Evolutionary conservation across 2,329 filamentous ascomycete species (phyloP).

Genomic region (Thermoascus crustaceus): DNA sequence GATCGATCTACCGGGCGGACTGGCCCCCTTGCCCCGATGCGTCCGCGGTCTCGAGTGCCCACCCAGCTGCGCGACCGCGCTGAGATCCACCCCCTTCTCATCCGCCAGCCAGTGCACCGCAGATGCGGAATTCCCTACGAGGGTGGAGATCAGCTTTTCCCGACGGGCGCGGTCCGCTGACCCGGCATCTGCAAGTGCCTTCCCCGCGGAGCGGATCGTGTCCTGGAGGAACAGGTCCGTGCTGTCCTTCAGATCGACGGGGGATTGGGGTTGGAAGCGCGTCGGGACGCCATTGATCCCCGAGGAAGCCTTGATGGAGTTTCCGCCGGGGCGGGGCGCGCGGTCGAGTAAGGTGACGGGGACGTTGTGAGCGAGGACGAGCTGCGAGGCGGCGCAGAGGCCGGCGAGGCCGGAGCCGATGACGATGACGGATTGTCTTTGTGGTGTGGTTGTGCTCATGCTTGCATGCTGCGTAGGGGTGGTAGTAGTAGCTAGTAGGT

Average conservation of each 20-base stretch:
- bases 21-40: slow-evolving; percentile 49
- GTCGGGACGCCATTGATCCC: slow-evolving; percentile 58
- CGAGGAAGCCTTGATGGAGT: slow-evolving; percentile 59
- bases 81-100: slow-evolving; percentile 51
- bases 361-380: slow-evolving; percentile 43
- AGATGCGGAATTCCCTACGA: slow-evolving; percentile 42
- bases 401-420: slow-evolving; percentile 60
- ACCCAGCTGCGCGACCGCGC: slow-evolving; percentile 50
- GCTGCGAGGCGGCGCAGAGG: slow-evolving; percentile 50
- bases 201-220: slow-evolving; percentile 51
- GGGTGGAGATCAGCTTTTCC: slow-evolving; percentile 39
- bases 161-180: slow-evolving; percentile 26
- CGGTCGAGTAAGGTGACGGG: slow-evolving; percentile 54
- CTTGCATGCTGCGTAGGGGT: neutral
- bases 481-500: neutral
- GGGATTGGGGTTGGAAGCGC: slow-evolving; percentile 49
- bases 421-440: slow-evolving; percentile 40
- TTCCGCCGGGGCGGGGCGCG: slow-evolving; percentile 52
- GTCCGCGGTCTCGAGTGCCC: slow-evolving; percentile 51
- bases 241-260: no score
- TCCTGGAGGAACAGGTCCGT: slow-evolving; percentile 46
- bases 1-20: slow-evolving; percentile 53
- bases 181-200: slow-evolving; percentile 14
- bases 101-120: slow-evolving; percentile 52
- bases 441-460: neutral